Evolutionary conservation across 345 rosid genomes (phyloP).

Genomic region (Odontarrhena argentea): DNA sequence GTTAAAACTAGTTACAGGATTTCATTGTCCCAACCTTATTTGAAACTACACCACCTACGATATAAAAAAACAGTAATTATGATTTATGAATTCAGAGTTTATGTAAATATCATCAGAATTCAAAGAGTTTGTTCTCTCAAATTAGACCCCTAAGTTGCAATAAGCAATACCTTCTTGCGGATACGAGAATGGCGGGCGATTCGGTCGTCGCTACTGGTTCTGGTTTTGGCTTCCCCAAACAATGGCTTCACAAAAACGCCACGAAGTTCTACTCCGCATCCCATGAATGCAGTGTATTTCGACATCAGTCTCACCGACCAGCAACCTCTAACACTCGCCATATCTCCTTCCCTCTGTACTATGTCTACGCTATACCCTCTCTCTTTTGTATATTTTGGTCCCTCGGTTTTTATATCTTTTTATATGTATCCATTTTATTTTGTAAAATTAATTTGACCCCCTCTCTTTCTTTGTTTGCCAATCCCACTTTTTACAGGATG

Average conservation of each 20-base stretch:
- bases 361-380: no score
- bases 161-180: conserved; percentile 75
- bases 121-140: no score
- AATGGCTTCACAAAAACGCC: conserved; percentile 36
- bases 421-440: no score
- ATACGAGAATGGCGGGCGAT: conserved; percentile 83
- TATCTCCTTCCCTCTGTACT: not conserved
- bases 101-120: no score
- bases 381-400: no score
- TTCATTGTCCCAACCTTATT: not conserved
- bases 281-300: conserved; percentile 36
- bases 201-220: conserved; percentile 69
- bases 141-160: no score
- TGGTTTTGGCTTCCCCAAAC: conserved; percentile 61
- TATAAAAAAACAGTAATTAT: no score
- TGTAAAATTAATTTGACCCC: no score
- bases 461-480: no score
- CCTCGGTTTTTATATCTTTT: no score
- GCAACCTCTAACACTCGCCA: conserved; percentile 42
- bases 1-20: not conserved
- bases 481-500: no score
- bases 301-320: conserved; percentile 31
- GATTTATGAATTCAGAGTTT: no score
- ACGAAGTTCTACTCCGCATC: conserved; percentile 38
- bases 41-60: not conserved